Evolutionary conservation across 768 basidiomycete genomes (phyloP), one percentile per base, ranked within the genome.

Genomic region (Galerina marginata): DNA sequence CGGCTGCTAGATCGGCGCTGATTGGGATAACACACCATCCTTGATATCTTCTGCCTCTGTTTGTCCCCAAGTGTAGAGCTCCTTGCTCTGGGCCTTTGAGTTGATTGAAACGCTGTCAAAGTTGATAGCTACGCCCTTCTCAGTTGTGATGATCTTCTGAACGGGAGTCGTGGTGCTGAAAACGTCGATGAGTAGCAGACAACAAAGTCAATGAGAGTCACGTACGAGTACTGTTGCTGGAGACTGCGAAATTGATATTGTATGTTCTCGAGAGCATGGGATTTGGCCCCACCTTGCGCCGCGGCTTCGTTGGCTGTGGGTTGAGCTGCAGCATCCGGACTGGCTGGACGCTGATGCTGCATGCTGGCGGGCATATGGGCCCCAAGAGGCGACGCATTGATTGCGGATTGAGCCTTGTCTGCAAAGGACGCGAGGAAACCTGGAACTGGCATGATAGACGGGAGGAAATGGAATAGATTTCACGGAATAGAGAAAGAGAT

Each of bases 31-130:
- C 81, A 46, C 56, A 88, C 90, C 89, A 76, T 93, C 93, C 67
- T 85, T 92, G 71, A 95, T 61, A 77, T 95, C 93, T 16, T 83
- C 79, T 5, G 75, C 72, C 66, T 93, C 89, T 1, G 70, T 67
- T 71, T 93, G 92, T 11, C 93, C 92, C 92, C 92, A 95, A 12
- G 83, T 84, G 67, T 92, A 95, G 25, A 94, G 76, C 61, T 94
- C 93, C 74, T 93, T 94, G 81, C 91, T 91, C 69, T 88, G 86
- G 0, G 83, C 75, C 69, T 93, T 88, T 7, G 81, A 68, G 67
- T 92, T 87, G 64, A 89, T 84, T 3, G 86, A 78, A 33, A 88
- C 73, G 58, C 79, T 81, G 64, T 93, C 89, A 67, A 85, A 83
- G 72, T 92, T 91, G 64, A 95, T 81, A 16, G 89, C 86, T 14